A percentile compares a stretch with the other conserved stretches of the same genome.
These are phyloP conservation scores for Persicaria maculosa DNA, from an alignment of 148 eudicot species.

Conservation along the genomic window DNA sequence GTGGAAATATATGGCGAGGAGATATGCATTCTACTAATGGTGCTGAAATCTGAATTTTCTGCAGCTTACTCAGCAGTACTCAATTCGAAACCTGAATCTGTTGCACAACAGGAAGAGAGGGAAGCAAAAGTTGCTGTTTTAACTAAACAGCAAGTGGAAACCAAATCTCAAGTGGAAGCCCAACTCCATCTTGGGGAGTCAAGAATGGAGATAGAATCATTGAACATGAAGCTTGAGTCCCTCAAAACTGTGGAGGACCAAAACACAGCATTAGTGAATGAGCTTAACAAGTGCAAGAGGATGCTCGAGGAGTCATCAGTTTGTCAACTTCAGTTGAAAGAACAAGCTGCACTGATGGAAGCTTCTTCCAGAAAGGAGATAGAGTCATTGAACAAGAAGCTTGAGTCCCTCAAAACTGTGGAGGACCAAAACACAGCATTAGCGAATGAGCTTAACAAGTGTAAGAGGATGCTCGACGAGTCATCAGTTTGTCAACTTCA, in stretches of 20 bases:
- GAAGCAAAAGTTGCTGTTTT: too few species aligned
- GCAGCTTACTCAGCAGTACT: constrained; percentile 30
- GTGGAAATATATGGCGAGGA: constrained; percentile 53
- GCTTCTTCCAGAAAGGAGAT: constrained; percentile 30
- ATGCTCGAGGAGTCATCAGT: constrained; percentile 39
- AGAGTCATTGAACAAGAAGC: constrained; percentile 24
- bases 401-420: constrained; percentile 22
- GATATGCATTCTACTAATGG: constrained; percentile 32
- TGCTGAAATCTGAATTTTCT: constrained; percentile 47
- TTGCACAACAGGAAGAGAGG: too few species aligned
- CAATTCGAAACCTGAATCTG: constrained; percentile 18
- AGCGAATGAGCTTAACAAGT: constrained; percentile 29
- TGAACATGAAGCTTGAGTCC: constrained; percentile 27
- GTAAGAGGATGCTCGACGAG: constrained; percentile 37
- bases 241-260: constrained; percentile 26
- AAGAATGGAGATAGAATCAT: constrained; percentile 28
- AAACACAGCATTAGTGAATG: constrained; percentile 26
- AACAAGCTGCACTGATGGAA: constrained; percentile 48
- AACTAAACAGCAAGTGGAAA: constrained; percentile 10
- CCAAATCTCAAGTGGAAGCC: constrained; percentile 18
- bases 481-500: constrained; percentile 27
- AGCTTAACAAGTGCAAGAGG: constrained; percentile 26
- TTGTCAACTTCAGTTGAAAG: constrained; percentile 34
- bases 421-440: constrained; percentile 24
- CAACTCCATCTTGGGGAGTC: constrained; percentile 21